Conservation (phyloP, 805 yeast species). For the Metschnikowia drakensbergensis region DNA sequence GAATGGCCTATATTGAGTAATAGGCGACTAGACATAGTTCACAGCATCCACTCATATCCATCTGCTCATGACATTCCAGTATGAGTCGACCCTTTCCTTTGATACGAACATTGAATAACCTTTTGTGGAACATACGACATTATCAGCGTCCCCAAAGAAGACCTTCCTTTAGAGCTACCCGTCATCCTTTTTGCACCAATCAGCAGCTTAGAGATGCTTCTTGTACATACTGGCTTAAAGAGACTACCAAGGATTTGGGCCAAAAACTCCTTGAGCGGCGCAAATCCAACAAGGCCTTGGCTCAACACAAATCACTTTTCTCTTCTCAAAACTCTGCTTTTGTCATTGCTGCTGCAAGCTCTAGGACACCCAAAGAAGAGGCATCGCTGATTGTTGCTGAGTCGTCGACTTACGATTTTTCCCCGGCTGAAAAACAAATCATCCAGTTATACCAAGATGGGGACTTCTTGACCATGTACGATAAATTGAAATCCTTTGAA, state of each 20-base stretch:
- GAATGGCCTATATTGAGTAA: not conserved
- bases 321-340: not conserved
- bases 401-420: not conserved
- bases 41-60: not conserved
- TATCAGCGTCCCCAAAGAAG: constrained; percentile 10
- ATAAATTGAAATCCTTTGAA: constrained; percentile 8
- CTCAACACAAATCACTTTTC: not conserved
- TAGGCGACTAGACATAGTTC: not conserved
- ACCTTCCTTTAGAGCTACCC: constrained; percentile 14
- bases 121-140: constrained; percentile 16
- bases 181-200: constrained; percentile 18
- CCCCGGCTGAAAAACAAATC: constrained; percentile 14
- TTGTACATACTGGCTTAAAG: constrained; percentile 17
- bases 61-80: constrained; percentile 5
- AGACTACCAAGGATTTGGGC: constrained; percentile 12
- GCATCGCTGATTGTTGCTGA: not conserved
- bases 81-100: constrained; percentile 17
- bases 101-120: constrained; percentile 9
- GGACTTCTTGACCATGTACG: constrained; percentile 11
- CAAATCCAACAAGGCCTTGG: not conserved
- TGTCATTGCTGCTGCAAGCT: not conserved
- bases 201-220: constrained; percentile 16
- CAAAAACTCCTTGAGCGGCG: constrained; percentile 4
- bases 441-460: constrained; percentile 13
- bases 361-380: not conserved